Conservation (phyloP, 2,329 filamentous ascomycete genomes). For the Knufia petricola region DNA sequence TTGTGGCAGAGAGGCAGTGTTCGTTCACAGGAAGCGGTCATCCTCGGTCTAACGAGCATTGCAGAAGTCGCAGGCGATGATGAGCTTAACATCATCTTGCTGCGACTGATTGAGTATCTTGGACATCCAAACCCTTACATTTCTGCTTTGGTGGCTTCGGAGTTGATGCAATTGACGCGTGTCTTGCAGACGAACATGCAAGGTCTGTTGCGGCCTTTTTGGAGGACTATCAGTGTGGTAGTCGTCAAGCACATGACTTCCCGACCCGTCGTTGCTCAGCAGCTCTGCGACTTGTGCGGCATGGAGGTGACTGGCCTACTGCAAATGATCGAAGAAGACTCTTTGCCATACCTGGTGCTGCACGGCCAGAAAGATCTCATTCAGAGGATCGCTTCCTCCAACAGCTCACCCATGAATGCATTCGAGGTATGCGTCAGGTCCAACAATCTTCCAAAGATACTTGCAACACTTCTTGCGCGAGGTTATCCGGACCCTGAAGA, state of each 20-base stretch:
- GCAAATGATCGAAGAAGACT: conserved; percentile 65
- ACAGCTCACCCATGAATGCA: conserved; percentile 40
- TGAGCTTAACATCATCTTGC: conserved; percentile 75
- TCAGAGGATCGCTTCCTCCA: conserved; percentile 66
- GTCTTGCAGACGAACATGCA: conserved; percentile 52
- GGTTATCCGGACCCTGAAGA: conserved; percentile 56
- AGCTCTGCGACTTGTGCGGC: conserved; percentile 65
- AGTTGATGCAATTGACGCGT: conserved; percentile 63
- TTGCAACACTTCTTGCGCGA: conserved; percentile 50
- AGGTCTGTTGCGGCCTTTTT: conserved; percentile 74
- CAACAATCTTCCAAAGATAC: conserved; percentile 48
- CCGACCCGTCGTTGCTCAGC: conserved; percentile 70
- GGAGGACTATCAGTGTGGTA: conserved; percentile 72
- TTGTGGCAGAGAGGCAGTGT: conserved; percentile 60
- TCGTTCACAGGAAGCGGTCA: conserved; percentile 68
- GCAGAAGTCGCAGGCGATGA: conserved; percentile 68
- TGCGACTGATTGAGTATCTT: conserved; percentile 76
- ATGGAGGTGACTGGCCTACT: conserved; percentile 67
- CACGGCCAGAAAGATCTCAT: conserved; percentile 69
- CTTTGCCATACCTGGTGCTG: conserved; percentile 77
- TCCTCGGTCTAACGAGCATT: conserved; percentile 77
- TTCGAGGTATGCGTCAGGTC: conserved; percentile 55
- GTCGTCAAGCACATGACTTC: conserved; percentile 72
- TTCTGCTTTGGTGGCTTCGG: conserved; percentile 71
- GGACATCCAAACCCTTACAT: conserved; percentile 73